Evolutionary conservation across 768 basidiomycete species (phyloP).

Genomic region (Boletus vermiculosoides): DNA sequence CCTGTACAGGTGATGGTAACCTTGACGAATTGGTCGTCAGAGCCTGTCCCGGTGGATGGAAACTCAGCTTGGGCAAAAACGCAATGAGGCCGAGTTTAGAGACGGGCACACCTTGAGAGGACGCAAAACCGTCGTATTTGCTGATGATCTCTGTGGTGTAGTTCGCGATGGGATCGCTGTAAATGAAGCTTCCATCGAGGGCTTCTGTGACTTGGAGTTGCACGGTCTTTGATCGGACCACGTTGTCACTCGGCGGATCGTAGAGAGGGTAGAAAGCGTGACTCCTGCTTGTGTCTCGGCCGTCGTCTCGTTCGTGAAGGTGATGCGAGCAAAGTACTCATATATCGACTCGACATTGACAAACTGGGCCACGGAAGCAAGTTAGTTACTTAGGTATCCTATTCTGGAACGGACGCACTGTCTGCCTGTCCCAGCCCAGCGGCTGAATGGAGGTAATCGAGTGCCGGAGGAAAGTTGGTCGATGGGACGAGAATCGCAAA

Average conservation of each 20-base stretch:
- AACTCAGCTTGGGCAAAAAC: neutral
- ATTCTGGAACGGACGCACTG: neutral
- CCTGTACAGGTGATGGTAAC: neutral
- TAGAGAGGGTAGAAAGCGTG: slow-evolving; percentile 3
- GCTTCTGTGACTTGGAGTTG: neutral
- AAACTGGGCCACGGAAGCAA: neutral
- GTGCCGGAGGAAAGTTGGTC: slow-evolving; percentile 14
- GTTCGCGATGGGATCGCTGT: neutral
- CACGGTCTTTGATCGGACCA: neutral
- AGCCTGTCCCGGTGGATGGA: neutral
- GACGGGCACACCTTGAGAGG: neutral
- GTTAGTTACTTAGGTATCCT: neutral
- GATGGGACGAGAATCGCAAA: slow-evolving; percentile 17
- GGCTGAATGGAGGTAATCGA: neutral
- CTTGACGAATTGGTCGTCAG: neutral
- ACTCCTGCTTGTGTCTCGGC: neutral
- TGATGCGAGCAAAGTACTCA: neutral
- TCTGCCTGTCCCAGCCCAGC: neutral
- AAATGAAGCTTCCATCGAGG: neutral
- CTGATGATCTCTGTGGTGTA: slow-evolving; percentile 1
- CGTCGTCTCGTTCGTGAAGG: neutral
- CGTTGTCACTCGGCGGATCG: neutral
- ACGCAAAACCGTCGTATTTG: neutral
- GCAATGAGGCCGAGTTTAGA: too few species aligned
- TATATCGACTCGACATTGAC: neutral